Evolutionary conservation across 1,284 basidiomycete genomes (phyloP), one percentile per base, ranked within the genome.

Genomic region (Porodaedalea pini): DNA sequence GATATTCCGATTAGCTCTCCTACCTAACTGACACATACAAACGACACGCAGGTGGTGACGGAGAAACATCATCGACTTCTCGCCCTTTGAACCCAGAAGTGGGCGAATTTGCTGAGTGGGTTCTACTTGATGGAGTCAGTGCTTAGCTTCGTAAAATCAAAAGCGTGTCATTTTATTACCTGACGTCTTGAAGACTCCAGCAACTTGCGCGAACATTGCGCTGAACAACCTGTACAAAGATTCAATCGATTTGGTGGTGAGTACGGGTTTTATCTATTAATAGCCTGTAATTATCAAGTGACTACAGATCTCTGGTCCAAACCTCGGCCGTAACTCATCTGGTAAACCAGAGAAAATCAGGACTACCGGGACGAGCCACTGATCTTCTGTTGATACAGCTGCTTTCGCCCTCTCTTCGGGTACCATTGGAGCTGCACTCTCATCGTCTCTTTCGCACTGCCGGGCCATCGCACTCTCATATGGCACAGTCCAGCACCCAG

Each of bases 331-430:
- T 32, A 94, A 94, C 70, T 89, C 86, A 4, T 92, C 90, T 58
- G 73, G 85, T 86, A 61, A 54, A 77, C 27, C 1, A 51, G 37
- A 44, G 17, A 3, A 27, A n/a, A 6, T 17, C 25, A 4, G 13
- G 27, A 29, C 21, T 27, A 44, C 10, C 39, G 56, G 21, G 19
- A 43, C 25, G 19, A 29, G 4, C 25, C 11, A 58, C 56, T 66
- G n/a, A 62, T 56, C 25, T 41, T 40, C n/a, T 32, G 34, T 49
- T 29, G 15, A 32, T 45, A 49, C 64, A 90, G 88, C 90, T 37
- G 92, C 92, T 1, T 92, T 94, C 67, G 80, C 88, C 4, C 76
- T 95, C 40, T 93, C 91, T 0, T 93, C 91, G 19, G 94, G 94
- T 0, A 97, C 94, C 1, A 79, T 97, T 60, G 94, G 94, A 39